Evolutionary conservation across 352 stramenopile genomes (phyloP), one percentile per base, ranked within the genome.

Genomic region (Globisporangium perplexum): DNA sequence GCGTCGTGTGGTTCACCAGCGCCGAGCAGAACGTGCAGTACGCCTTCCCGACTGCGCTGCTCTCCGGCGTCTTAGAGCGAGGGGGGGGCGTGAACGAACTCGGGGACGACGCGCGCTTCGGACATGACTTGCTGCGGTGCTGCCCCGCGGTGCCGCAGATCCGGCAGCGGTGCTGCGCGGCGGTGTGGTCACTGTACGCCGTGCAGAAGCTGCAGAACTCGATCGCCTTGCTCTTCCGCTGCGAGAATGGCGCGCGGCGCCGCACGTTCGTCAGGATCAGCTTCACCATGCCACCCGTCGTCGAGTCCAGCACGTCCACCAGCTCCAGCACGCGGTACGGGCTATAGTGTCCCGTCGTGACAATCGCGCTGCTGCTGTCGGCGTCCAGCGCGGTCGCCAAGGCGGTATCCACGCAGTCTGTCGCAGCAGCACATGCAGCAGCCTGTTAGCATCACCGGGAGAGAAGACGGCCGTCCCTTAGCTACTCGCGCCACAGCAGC

Each of bases 181-280:
- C 76, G n/a, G 64, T 77, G 53, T 88, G 79, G 35, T 82, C 77
- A 31, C 79, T 69, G 53, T 87, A 88, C 12, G 76, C 71, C n/a
- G 77, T 66, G 43, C 79, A 90, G 18, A 90, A 84, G 14, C 71
- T 66, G 48, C 79, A 90, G 47, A 88, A 90, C 62, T 85, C 73
- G 49, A 76, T 75, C 24, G 70, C 45, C 24, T 62, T 76, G 23
- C 65, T 44, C 12, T 53, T 65, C 23, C 46, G 54, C 28, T 64
- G 65, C 20, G 69, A 71, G 17, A 83, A 67, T 23, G 72, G 77
- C 41, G 76, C 61, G 47, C 72, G 72, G 7, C 57, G 62, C 8
- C 77, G 67, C 31, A 93, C 74, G 30, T 90, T 90, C 17, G 66
- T 82, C 28, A 93, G 63, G 23, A 93, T 76, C 6, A 68, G 66